Conservation (phyloP, 2,329 filamentous ascomycete genomes). For the Pezicula neosporulosa region DNA sequence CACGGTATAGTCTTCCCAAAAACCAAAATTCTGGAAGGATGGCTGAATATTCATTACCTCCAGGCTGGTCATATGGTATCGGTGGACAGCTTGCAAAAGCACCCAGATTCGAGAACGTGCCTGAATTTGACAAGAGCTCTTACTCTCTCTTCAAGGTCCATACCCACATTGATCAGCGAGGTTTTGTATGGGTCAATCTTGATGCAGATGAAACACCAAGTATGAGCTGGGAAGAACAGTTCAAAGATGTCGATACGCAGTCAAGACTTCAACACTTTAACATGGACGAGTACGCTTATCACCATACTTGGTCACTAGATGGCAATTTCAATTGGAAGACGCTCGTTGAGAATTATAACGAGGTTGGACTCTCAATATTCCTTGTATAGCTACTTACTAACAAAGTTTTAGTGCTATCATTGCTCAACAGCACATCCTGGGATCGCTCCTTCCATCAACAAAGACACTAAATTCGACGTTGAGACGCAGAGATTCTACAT, state of each 20-base stretch:
- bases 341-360: slow-evolving; percentile 47
- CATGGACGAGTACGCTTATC: slow-evolving; percentile 22
- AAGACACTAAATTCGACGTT: slow-evolving; percentile 38
- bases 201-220: slow-evolving; percentile 18
- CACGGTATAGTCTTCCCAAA: slow-evolving; percentile 19
- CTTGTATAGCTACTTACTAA: neutral
- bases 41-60: neutral
- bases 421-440: slow-evolving; percentile 43
- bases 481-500: slow-evolving; percentile 31
- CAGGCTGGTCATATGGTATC: slow-evolving; percentile 40
- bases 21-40: neutral
- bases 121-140: slow-evolving; percentile 34
- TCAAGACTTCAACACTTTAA: slow-evolving; percentile 20
- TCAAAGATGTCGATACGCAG: slow-evolving; percentile 18
- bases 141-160: slow-evolving; percentile 31
- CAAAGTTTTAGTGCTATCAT: slow-evolving; percentile 39
- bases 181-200: slow-evolving; percentile 33
- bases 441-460: slow-evolving; percentile 15
- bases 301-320: slow-evolving; percentile 30
- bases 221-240: slow-evolving; percentile 8
- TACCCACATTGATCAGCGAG: slow-evolving; percentile 26
- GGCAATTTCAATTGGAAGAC: slow-evolving; percentile 37
- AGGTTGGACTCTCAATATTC: neutral
- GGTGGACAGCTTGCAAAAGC: slow-evolving; percentile 40
- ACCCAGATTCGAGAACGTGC: slow-evolving; percentile 35